Evolutionary conservation across 768 basidiomycete genomes (phyloP).

Genomic region (Termitomyces sp.): DNA sequence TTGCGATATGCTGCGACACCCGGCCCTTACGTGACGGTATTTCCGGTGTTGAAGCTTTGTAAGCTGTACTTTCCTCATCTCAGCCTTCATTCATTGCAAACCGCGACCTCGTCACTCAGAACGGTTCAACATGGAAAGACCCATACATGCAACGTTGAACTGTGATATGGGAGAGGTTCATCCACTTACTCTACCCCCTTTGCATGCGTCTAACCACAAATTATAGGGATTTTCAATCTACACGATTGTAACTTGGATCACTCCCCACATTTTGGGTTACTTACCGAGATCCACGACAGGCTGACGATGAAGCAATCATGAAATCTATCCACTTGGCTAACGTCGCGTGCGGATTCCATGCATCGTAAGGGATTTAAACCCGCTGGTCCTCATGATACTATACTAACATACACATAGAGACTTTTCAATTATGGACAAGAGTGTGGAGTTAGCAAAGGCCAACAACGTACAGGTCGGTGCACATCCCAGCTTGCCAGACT

Average conservation of each 20-base stretch:
- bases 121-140: neutral
- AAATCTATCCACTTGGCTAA: slow-evolving; percentile 55
- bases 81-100: neutral
- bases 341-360: slow-evolving; percentile 68
- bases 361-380: slow-evolving; percentile 32
- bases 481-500: slow-evolving; percentile 61
- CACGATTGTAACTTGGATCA: slow-evolving; percentile 27
- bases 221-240: slow-evolving; percentile 49
- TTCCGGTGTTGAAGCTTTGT: neutral
- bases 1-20: too few relatives aligned
- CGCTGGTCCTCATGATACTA: too few relatives aligned
- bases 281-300: slow-evolving; percentile 21
- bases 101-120: neutral
- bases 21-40: neutral
- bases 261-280: neutral
- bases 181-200: neutral
- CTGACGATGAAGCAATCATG: slow-evolving; percentile 49
- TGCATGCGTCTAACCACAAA: neutral
- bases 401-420: slow-evolving; percentile 30
- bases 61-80: neutral
- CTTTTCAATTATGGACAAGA: slow-evolving; percentile 61
- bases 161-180: slow-evolving; percentile 54
- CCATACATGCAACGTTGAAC: slow-evolving; percentile 40
- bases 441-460: slow-evolving; percentile 50
- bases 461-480: slow-evolving; percentile 59